Conservation (phyloP, 192 early-diverging fungal species). For the Umbelopsis vinacea region DNA sequence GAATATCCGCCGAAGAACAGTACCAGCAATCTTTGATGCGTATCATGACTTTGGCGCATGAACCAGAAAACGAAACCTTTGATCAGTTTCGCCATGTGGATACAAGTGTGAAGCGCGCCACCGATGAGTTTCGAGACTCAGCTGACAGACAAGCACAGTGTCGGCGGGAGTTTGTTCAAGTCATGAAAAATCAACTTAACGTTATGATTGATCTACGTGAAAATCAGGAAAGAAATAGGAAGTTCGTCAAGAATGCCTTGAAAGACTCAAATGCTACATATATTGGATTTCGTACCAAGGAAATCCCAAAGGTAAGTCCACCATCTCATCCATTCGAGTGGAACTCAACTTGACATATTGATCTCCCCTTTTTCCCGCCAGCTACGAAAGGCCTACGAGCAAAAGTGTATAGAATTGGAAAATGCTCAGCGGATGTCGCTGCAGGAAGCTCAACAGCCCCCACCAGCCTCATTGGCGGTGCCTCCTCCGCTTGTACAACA, state of each 20-base stretch:
- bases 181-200: constrained; percentile 27
- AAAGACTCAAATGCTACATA: constrained; percentile 35
- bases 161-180: constrained; percentile 25
- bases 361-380: constrained; percentile 16
- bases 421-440: constrained; percentile 9
- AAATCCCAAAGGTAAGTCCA: constrained; percentile 37
- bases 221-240: constrained; percentile 30
- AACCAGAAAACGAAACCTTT: not conserved
- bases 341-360: not conserved
- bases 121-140: constrained; percentile 16
- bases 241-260: constrained; percentile 23
- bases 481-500: constrained; percentile 5
- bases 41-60: not conserved
- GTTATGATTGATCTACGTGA: constrained; percentile 21
- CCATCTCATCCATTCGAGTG: too few species aligned
- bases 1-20: constrained; percentile 13
- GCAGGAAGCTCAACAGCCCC: constrained; percentile 13
- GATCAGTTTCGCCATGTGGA: constrained; percentile 14
- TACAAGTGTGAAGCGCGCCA: constrained; percentile 9
- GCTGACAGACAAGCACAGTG: constrained; percentile 21
- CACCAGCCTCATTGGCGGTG: constrained; percentile 5
- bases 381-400: constrained; percentile 33
- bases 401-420: constrained; percentile 34
- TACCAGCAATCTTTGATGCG: constrained; percentile 14
- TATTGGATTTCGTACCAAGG: constrained; percentile 22